Evolutionary conservation across 345 rosid species (phyloP).

Genomic region (Moringa oleifera): DNA sequence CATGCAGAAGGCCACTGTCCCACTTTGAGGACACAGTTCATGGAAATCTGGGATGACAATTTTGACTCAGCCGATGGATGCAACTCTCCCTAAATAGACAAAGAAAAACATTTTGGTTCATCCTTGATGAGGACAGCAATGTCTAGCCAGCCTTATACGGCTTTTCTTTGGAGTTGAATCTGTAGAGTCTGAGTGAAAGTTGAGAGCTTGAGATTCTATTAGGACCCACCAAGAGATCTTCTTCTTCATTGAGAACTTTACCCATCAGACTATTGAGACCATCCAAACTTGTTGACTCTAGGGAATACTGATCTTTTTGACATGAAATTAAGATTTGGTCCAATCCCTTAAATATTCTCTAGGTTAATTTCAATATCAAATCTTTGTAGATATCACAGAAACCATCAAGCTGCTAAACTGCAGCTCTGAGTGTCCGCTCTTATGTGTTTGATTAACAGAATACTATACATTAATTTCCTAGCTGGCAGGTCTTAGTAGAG

Average conservation of each 20-base stretch:
- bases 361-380: too few relatives aligned
- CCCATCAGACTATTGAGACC: neutral
- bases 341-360: too few relatives aligned
- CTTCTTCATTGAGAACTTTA: neutral
- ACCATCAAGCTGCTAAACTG: too few relatives aligned
- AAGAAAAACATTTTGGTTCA: neutral
- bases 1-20: conserved; percentile 23
- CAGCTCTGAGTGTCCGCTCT: too few relatives aligned
- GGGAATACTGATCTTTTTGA: too few relatives aligned
- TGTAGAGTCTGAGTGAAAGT: neutral
- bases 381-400: too few relatives aligned
- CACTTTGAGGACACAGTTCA: conserved; percentile 21
- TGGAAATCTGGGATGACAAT: conserved; percentile 1
- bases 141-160: conserved; percentile 1
- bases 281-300: conserved; percentile 1
- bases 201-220: conserved; percentile 1
- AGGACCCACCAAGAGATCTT: conserved; percentile 13
- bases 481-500: too few relatives aligned
- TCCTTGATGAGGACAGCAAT: conserved; percentile 9
- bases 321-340: too few relatives aligned
- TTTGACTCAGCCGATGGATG: conserved; percentile 12
- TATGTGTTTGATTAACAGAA: too few relatives aligned
- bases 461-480: too few relatives aligned
- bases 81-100: conserved; percentile 1
- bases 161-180: neutral